Evolutionary conservation across 202 grass and related monocot species (phyloP).

Genomic region (Sporobolus alterniflorus): DNA sequence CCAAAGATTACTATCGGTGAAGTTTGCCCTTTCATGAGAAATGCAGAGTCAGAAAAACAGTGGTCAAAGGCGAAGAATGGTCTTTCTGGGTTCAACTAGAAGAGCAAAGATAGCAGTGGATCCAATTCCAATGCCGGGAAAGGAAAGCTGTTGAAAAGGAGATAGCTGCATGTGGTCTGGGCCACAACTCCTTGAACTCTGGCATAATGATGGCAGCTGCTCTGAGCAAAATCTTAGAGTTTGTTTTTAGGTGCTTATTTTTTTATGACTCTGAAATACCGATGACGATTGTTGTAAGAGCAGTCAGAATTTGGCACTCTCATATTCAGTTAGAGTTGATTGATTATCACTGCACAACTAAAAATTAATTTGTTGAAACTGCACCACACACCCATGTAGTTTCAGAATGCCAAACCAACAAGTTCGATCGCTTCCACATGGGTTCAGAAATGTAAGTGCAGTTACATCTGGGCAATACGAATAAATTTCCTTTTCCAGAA

Average conservation of each 20-base stretch:
- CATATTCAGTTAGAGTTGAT: no score
- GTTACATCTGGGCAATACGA: no score
- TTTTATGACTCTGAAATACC: background rate
- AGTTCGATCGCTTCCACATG: no score
- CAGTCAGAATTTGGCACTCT: background rate
- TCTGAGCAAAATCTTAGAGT: background rate
- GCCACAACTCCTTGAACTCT: background rate
- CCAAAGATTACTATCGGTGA: constrained; percentile 80
- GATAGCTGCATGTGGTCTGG: constrained; percentile 5
- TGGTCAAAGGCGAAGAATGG: constrained; percentile 80
- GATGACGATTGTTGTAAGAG: background rate
- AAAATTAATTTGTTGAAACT: no score
- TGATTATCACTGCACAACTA: no score
- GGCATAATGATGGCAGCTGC: background rate
- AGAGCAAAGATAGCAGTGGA: constrained; percentile 46
- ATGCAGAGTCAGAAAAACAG: constrained; percentile 68
- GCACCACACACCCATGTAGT: no score
- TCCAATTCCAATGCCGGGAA: constrained; percentile 42
- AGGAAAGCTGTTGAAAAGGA: constrained; percentile 37
- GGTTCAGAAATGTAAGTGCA: no score
- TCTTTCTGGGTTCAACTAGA: constrained; percentile 73
- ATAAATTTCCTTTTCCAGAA: no score
- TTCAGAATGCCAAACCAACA: no score
- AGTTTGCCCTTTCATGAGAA: constrained; percentile 97
- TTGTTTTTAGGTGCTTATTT: constrained; percentile 9